phyloP scores from a whole-genome alignment of 345 rosid genomes.

The Capsella bursapastoris region DNA sequence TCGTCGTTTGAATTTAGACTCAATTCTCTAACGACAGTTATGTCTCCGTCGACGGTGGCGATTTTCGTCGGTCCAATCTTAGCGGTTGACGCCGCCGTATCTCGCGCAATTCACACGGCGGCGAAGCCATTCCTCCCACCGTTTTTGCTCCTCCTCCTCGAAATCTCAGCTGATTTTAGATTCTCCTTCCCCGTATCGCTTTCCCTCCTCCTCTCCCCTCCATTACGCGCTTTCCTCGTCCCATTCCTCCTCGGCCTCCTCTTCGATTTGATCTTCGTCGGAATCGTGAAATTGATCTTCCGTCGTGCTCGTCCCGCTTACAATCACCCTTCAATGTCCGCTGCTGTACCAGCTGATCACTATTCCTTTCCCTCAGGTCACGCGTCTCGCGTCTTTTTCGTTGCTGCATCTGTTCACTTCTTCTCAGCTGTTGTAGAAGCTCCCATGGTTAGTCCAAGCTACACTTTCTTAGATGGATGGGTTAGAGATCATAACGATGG shows the following conservation, averaged over 20 bases:
- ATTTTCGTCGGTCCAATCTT: slow-evolving; percentile 43
- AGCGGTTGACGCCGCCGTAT: slow-evolving; percentile 57
- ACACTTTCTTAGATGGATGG: slow-evolving; percentile 41
- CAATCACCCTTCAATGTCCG: slow-evolving; percentile 74
- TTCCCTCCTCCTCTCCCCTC: slow-evolving; percentile 62
- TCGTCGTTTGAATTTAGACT: background rate
- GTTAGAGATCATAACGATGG: slow-evolving; percentile 33
- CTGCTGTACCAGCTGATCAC: slow-evolving; percentile 70
- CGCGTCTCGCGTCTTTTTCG: slow-evolving; percentile 80
- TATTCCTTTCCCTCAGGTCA: slow-evolving; percentile 97
- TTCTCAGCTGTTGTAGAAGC: slow-evolving; percentile 26
- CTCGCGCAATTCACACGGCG: slow-evolving; percentile 55
- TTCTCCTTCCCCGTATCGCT: slow-evolving; percentile 77
- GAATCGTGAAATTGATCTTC: slow-evolving; percentile 66
- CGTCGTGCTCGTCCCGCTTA: slow-evolving; percentile 89
- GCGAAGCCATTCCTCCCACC: slow-evolving; percentile 59
- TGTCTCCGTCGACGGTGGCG: slow-evolving; percentile 41
- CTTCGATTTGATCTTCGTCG: slow-evolving; percentile 72
- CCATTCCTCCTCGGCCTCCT: slow-evolving; percentile 85
- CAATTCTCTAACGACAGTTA: slow-evolving; percentile 9
- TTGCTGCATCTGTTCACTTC: slow-evolving; percentile 63
- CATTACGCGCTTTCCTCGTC: slow-evolving; percentile 49
- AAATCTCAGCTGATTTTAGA: slow-evolving; percentile 82
- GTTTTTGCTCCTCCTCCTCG: slow-evolving; percentile 61
- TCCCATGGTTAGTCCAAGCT: background rate